These are phyloP conservation scores for Cucumis cinereus DNA, from an alignment of 306 rosid species.

Conservation along the genomic window DNA sequence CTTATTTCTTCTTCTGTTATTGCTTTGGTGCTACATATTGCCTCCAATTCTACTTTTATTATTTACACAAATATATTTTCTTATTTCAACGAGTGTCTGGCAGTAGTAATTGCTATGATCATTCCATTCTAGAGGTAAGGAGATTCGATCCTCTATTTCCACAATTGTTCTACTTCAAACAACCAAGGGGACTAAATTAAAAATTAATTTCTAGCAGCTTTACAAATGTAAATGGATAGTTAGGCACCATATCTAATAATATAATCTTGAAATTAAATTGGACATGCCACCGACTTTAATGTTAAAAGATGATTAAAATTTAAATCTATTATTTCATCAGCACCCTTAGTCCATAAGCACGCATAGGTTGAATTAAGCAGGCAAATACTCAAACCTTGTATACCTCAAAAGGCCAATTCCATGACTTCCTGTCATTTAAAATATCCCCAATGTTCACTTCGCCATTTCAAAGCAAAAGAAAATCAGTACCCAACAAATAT, in stretches of 20 bases:
- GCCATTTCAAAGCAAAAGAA: neutral
- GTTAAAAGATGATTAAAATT: neutral
- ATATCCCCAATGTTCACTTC: neutral
- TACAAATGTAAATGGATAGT: neutral
- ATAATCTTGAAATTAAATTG: neutral
- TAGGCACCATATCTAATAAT: neutral
- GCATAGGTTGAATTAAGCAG: neutral
- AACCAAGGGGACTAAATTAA: neutral
- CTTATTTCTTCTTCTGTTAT: too few species aligned
- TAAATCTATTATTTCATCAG: neutral
- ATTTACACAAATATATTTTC: too few species aligned
- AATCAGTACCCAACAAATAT: neutral
- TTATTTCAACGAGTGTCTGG: too few species aligned
- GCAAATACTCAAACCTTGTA: neutral
- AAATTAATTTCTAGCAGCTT: neutral
- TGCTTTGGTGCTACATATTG: neutral
- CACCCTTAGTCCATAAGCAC: neutral
- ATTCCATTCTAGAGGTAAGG: too few species aligned
- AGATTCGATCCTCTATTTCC: too few species aligned
- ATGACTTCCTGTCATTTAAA: neutral
- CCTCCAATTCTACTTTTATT: neutral
- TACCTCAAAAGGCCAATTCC: neutral
- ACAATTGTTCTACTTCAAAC: too few species aligned
- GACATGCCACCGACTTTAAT: neutral
- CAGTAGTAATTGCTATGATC: too few species aligned